Evolutionary conservation across 331 rosid species (phyloP).

Genomic region (Quercus phellos): DNA sequence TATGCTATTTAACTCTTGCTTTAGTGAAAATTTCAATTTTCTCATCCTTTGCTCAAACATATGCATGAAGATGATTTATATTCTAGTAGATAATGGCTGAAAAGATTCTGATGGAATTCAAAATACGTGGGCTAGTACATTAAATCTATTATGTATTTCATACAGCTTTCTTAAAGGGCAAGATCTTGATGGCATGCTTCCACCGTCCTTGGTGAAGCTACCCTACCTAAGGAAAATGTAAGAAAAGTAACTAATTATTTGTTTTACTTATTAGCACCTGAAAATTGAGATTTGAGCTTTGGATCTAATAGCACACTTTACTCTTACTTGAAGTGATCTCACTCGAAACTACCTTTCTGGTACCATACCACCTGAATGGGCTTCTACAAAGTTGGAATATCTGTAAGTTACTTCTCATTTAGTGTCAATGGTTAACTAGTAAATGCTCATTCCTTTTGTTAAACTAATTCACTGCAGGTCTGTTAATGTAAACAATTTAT

Average conservation of each 20-base stretch:
- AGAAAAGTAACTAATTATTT: neutral
- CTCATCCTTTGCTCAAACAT: too few species aligned
- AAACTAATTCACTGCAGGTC: neutral
- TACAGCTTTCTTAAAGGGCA: constrained; percentile 21
- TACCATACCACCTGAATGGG: constrained; percentile 31
- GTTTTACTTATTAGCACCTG: neutral
- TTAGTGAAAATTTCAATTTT: too few species aligned
- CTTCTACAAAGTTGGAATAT: constrained; percentile 24
- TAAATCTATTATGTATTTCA: neutral
- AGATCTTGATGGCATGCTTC: constrained; percentile 34
- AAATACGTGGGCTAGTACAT: too few species aligned
- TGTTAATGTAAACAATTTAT: constrained; percentile 21
- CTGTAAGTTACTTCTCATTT: constrained; percentile 16
- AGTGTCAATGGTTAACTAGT: neutral
- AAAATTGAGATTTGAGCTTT: neutral
- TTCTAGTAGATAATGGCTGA: neutral
- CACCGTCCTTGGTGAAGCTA: constrained; percentile 20
- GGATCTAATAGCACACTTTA: neutral
- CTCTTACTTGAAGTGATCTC: constrained; percentile 3
- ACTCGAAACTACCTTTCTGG: constrained; percentile 29
- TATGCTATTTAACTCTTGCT: too few species aligned
- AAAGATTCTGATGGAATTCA: neutral
- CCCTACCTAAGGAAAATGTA: neutral
- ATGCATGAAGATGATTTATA: too few species aligned
- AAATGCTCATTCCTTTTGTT: neutral